These are phyloP conservation scores for Apiotrichum gamsii DNA, from an alignment of 1,284 basidiomycete species.

Conservation along the genomic window DNA sequence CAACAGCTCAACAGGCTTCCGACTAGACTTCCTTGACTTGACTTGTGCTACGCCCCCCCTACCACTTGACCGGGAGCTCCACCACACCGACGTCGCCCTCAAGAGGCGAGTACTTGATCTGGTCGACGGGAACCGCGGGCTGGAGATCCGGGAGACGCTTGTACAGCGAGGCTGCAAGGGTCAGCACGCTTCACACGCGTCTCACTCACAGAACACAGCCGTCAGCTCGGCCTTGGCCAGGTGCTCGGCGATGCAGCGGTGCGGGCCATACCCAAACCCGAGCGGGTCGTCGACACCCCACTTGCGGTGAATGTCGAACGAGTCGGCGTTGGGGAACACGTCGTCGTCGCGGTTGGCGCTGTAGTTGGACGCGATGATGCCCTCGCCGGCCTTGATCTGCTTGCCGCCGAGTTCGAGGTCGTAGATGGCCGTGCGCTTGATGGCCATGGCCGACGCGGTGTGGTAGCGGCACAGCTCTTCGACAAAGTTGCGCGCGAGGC, in stretches of 20 bases:
- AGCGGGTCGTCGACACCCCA: slow-evolving; percentile 5
- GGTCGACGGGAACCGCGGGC: slow-evolving; percentile 5
- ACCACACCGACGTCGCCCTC: slow-evolving; percentile 7
- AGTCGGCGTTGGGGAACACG: slow-evolving; percentile 6
- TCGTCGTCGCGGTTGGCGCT: slow-evolving; percentile 11
- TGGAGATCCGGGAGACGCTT: slow-evolving; percentile 6
- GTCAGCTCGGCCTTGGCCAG: slow-evolving; percentile 11
- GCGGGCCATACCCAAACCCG: slow-evolving; percentile 6
- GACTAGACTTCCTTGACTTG: too few species aligned
- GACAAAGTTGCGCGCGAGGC: slow-evolving; percentile 7
- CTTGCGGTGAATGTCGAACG: slow-evolving; percentile 9
- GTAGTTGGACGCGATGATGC: slow-evolving; percentile 15
- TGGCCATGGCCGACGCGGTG: slow-evolving; percentile 10
- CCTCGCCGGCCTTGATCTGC: slow-evolving; percentile 7
- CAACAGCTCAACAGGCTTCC: too few species aligned
- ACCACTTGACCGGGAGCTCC: slow-evolving; percentile 6
- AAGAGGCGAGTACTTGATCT: slow-evolving; percentile 10
- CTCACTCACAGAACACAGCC: slow-evolving; percentile 5
- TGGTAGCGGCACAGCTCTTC: slow-evolving; percentile 13
- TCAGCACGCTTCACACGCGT: background rate
- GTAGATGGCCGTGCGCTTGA: slow-evolving; percentile 9
- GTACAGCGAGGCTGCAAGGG: slow-evolving; percentile 5
- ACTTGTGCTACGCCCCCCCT: too few species aligned
- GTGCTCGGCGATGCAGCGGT: slow-evolving; percentile 10
- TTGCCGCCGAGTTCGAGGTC: slow-evolving; percentile 7